Percentiles rank a stretch among this genome's conserved stretches.
Conservation (phyloP, 306 rosid genomes). For the Ammopiptanthus mongolicus region DNA sequence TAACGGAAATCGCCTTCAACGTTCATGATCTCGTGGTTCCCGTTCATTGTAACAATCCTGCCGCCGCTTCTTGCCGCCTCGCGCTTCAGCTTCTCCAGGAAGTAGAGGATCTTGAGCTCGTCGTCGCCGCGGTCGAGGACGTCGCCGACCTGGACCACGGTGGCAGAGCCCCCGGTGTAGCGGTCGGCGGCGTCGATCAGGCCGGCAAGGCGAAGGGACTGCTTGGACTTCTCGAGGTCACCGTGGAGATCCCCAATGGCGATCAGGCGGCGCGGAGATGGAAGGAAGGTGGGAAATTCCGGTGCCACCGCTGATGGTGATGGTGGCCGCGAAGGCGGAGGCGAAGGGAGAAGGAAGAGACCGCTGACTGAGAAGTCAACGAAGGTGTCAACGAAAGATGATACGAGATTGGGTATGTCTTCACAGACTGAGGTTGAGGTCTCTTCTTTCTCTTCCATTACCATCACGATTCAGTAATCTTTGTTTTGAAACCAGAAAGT, state of each 20-base stretch:
- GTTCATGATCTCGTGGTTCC: conserved; percentile 97
- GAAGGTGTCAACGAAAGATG: conserved; percentile 77
- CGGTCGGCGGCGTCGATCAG: conserved; percentile 52
- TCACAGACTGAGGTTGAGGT: conserved; percentile 38
- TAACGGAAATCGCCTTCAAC: conserved; percentile 72
- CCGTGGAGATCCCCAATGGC: conserved; percentile 93
- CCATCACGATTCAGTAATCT: conserved; percentile 6
- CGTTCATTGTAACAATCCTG: conserved; percentile 67
- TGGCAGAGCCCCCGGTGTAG: conserved; percentile 76
- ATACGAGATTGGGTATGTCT: conserved; percentile 49
- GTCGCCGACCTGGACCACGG: conserved; percentile 81
- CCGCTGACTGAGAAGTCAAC: conserved; percentile 90
- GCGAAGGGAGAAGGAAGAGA: conserved; percentile 51
- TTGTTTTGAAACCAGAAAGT: background rate
- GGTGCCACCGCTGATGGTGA: background rate
- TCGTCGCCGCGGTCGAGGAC: conserved; percentile 89
- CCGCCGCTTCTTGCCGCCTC: conserved; percentile 71
- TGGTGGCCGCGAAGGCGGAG: conserved; percentile 10
- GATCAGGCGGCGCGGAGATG: conserved; percentile 51
- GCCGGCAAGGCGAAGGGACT: conserved; percentile 65
- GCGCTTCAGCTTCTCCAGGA: conserved; percentile 71
- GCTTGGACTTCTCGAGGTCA: conserved; percentile 73
- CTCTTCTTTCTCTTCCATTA: conserved; percentile 17
- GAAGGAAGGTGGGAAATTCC: conserved; percentile 30
- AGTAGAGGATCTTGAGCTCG: conserved; percentile 72